Percentiles rank a stretch among this genome's conserved stretches.
phyloP scores from a whole-genome alignment of 78 protist species.

The Protostelium mycophagum region DNA sequence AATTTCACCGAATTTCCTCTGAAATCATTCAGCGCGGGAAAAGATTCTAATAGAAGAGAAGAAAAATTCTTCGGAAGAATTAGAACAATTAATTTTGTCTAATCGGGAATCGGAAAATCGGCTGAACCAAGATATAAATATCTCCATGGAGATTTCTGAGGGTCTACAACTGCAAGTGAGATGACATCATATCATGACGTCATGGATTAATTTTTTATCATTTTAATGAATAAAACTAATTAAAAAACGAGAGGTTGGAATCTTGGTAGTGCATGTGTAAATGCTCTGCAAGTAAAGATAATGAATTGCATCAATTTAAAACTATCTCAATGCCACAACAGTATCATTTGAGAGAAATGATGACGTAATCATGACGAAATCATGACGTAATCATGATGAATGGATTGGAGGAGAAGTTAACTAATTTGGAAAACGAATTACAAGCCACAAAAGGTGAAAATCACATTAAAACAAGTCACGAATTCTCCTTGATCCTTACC shows the following conservation, averaged over 20 bases:
- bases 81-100: not conserved
- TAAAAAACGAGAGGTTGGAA: too few relatives aligned
- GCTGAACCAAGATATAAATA: not conserved
- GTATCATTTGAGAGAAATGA: too few relatives aligned
- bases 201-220: too few relatives aligned
- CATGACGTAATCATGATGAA: not conserved
- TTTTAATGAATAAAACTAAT: too few relatives aligned
- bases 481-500: too few relatives aligned
- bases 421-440: not conserved
- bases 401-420: not conserved
- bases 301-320: too few relatives aligned
- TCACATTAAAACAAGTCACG: not conserved
- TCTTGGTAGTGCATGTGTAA: too few relatives aligned
- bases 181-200: not conserved
- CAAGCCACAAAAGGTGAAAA: not conserved
- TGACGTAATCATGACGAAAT: not conserved
- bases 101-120: not conserved
- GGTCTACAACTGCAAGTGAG: not conserved
- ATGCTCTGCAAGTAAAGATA: too few relatives aligned
- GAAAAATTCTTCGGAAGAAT: not conserved
- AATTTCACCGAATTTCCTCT: too few relatives aligned
- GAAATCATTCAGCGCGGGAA: not conserved
- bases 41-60: not conserved
- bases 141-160: not conserved
- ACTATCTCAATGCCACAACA: too few relatives aligned